phyloP scores from a whole-genome alignment of 495 filamentous ascomycete genomes.

The Neurospora sp. region DNA sequence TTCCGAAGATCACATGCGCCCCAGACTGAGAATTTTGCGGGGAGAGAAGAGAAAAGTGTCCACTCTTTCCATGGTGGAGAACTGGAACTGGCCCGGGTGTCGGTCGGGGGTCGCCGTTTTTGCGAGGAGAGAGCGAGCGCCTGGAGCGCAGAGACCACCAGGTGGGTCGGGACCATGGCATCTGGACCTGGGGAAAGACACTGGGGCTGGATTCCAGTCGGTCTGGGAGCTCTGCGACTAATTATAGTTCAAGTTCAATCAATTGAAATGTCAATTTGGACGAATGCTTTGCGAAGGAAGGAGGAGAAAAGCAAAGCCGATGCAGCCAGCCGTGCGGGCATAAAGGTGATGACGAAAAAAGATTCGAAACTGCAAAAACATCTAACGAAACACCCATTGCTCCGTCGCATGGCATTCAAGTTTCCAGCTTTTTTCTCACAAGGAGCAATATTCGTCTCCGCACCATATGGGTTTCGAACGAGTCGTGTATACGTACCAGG shows the following conservation, averaged over 20 bases:
- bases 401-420: background rate
- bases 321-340: background rate
- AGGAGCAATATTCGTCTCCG: background rate
- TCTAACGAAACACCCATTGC: background rate
- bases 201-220: background rate
- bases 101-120: background rate
- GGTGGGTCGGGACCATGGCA: background rate
- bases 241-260: background rate
- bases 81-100: background rate
- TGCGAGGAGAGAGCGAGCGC: background rate
- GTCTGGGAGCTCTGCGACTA: background rate
- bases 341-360: background rate
- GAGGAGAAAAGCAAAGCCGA: background rate
- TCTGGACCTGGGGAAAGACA: background rate
- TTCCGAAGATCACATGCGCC: background rate
- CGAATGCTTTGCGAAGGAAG: background rate
- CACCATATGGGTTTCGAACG: background rate
- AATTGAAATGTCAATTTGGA: background rate
- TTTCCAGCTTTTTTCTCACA: background rate
- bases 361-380: background rate
- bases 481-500: background rate
- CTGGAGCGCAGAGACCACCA: background rate
- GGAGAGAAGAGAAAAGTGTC: background rate
- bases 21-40: background rate
- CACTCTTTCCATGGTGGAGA: background rate